phyloP scores from a whole-genome alignment of 176 grass and related monocot species.

The Oryza nivara region DNA sequence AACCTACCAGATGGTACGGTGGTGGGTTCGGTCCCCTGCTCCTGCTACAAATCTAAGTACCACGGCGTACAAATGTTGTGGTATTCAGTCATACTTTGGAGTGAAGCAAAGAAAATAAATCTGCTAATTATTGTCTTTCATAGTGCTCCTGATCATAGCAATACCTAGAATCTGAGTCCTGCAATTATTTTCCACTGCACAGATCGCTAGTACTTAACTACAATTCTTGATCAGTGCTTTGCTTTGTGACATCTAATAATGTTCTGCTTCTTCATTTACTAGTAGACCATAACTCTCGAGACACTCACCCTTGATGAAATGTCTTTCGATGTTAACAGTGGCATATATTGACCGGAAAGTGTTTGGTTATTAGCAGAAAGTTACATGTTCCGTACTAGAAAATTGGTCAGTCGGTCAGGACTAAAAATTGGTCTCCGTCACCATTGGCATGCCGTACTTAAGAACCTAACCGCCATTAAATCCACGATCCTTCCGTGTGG shows the following conservation, averaged over 20 bases:
- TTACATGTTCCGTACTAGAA: background rate
- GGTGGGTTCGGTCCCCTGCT: background rate
- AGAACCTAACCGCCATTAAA: slow-evolving; percentile 17
- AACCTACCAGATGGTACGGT: background rate
- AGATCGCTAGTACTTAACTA: background rate
- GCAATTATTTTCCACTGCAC: background rate
- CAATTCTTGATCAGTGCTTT: background rate
- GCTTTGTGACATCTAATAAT: background rate
- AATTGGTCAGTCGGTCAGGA: background rate
- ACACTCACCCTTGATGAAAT: background rate
- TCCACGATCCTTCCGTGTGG: background rate
- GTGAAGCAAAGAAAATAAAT: slow-evolving; percentile 42
- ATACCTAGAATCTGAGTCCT: background rate
- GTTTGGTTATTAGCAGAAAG: background rate
- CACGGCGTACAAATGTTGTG: slow-evolving; percentile 2
- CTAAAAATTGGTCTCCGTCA: background rate
- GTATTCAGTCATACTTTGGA: slow-evolving; percentile 14
- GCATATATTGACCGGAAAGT: background rate
- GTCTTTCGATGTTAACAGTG: background rate
- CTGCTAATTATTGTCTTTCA: slow-evolving; percentile 5
- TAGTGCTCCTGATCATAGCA: background rate
- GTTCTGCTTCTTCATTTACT: background rate
- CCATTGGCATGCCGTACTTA: slow-evolving; percentile 38
- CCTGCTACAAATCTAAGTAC: slow-evolving; percentile 13
- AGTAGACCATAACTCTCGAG: too few species aligned